Evolutionary conservation across 2,329 filamentous ascomycete species (phyloP).

Genomic region (Cercospora zeae-maydis): DNA sequence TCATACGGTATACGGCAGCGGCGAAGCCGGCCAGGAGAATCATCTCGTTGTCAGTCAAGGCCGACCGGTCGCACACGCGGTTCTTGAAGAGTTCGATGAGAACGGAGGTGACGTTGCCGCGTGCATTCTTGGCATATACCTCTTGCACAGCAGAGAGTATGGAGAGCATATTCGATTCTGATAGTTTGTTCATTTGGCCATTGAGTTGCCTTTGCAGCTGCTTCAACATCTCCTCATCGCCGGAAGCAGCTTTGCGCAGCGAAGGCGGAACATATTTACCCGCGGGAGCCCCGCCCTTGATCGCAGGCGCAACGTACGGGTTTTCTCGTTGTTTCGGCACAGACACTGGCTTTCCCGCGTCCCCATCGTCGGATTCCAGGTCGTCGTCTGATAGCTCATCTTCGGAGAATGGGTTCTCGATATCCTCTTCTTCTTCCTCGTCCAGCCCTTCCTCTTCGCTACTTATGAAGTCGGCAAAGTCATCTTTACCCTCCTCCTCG

Average conservation of each 20-base stretch:
- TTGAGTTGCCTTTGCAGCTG: conserved; percentile 77
- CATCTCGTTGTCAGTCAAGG: conserved; percentile 80
- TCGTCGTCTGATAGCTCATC: conserved; percentile 35
- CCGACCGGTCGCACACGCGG: conserved; percentile 75
- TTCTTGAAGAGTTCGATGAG: conserved; percentile 73
- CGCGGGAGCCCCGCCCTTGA: conserved; percentile 37
- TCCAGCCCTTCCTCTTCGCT: conserved; percentile 36
- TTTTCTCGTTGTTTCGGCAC: conserved; percentile 63
- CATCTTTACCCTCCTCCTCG: conserved; percentile 26
- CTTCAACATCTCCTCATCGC: conserved; percentile 63
- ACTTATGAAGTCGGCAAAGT: conserved; percentile 9
- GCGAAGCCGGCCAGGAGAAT: conserved; percentile 88
- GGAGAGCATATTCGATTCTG: conserved; percentile 81
- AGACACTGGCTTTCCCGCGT: conserved; percentile 31
- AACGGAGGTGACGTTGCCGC: conserved; percentile 81
- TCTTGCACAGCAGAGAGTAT: conserved; percentile 79
- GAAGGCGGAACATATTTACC: conserved; percentile 89
- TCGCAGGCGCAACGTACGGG: conserved; percentile 74
- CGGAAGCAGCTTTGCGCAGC: conserved; percentile 60
- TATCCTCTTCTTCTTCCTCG: conserved; percentile 41
- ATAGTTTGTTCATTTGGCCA: conserved; percentile 86
- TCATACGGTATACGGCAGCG: conserved; percentile 78
- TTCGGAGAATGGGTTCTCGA: conserved; percentile 35
- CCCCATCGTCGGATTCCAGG: conserved; percentile 36
- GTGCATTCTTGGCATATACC: conserved; percentile 76